Base-by-base conservation (phyloP, 2,329 filamentous ascomycete genomes). In the Phoma sp. region DNA sequence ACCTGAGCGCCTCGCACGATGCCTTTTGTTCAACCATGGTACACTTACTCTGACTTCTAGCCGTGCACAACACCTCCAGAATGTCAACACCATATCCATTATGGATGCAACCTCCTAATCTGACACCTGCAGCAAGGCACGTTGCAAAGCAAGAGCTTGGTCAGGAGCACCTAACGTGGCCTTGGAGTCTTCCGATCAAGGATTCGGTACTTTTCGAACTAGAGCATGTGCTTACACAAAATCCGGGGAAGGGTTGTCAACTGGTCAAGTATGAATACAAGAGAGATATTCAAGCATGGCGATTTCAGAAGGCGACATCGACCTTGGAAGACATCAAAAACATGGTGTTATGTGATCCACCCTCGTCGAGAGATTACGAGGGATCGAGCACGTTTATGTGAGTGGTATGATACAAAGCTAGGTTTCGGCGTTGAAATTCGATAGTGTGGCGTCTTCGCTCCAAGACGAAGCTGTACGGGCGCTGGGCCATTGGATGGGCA, bases 401-500 rank as follows among this genome's bases (percentile, higher is more conserved):
- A 44, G 47, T 14, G 4, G 7, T 7, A 13, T 11, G 18, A 9
- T 7, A 11, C 10, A 24, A 22, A 7, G 23, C 13, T 7, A 13
- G 13, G 4, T 7, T 3, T 4, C 4, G 3, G 27, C 4, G 3
- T 29, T 52, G 4, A 49, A 4, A 27, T 22, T 4, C 2, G 4
- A 6, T 9, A 61, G 55, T 29, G 50, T 59, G n/a, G 41, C 38
- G 8, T 52, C 45, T 14, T 47, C 42, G 4, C 27, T 58, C 3
- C 46, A 55, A 27, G 48, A 47, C 41, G 57, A 62, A 29, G 52
- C 54, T 4, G 52, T 57, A 24, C 49, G 50, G 39, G 39, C 37
- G 2, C 24, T 62, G 4, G 59, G 54, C 3, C 45, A 45, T 27
- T 43, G 44, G 13, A 47, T 62, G 39, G 11, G 14, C 5, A 49